Evolutionary conservation across 495 filamentous ascomycete genomes (phyloP).

Genomic region (Penicillium subrubescens): DNA sequence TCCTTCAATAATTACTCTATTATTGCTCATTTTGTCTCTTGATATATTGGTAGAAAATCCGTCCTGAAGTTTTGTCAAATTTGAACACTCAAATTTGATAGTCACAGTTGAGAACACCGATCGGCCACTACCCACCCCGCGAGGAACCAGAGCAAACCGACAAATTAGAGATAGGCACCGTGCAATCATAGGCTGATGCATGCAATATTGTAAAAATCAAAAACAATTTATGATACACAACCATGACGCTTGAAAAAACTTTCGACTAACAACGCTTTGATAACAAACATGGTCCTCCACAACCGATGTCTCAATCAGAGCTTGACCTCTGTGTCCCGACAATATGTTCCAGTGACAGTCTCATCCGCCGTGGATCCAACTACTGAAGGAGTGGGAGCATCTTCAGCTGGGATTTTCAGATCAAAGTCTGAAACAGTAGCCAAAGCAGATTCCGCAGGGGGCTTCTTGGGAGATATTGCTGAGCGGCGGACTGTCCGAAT

Average conservation of each 20-base stretch:
- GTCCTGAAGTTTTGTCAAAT: no score
- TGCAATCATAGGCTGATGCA: background rate
- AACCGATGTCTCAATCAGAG: background rate
- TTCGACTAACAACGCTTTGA: background rate
- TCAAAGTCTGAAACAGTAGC: background rate
- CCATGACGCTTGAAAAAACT: background rate
- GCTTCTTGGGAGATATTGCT: background rate
- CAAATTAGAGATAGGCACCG: background rate
- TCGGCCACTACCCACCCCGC: no score
- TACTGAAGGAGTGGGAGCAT: background rate
- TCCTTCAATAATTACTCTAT: no score
- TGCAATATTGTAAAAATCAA: background rate
- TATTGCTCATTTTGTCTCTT: no score
- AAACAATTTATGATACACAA: background rate
- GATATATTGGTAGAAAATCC: no score
- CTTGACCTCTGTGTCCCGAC: background rate
- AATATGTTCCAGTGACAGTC: background rate
- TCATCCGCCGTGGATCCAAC: background rate
- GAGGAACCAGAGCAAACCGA: background rate
- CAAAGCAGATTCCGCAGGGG: background rate
- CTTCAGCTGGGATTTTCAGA: background rate
- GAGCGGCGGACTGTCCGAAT: constrained; percentile 17
- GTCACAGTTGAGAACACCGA: no score
- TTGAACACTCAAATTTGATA: no score
- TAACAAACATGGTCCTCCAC: background rate